Evolutionary conservation across 352 stramenopile genomes (phyloP), one percentile per base, ranked within the genome.

Genomic region (Phytophthora parvispora): DNA sequence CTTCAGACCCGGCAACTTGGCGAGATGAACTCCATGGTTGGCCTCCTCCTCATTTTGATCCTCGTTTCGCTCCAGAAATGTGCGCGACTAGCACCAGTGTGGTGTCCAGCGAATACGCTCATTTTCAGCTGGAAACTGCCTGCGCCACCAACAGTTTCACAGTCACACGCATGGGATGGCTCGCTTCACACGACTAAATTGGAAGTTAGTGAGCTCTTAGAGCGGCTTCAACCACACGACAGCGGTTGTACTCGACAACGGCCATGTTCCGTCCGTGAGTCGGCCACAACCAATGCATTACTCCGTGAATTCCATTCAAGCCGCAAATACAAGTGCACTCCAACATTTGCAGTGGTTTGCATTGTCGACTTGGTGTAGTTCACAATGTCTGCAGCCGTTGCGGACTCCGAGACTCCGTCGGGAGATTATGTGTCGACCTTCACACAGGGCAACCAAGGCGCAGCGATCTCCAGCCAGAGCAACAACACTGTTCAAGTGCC

Each of bases 341-440:
- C 16, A 22, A 3, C 6, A 24, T 40, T 55, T 55, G 48, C 50
- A 29, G 18, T 20, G 20, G n/a, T 18, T 29, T 10, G 27, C 7
- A 18, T 34, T 31, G 54, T 42, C 27, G 18, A 43, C 27, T 53
- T 16, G 15, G 27, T 28, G 9, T 36, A 16, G 22, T 29, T 31
- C 16, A 18, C 13, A 6, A 66, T 66, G 59, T 42, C 59, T 40
- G 59, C 29, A 16, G 45, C 31, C 9, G 48, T 66, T 1, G 59
- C 59, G 1, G 34, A 59, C 13, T 60, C 45, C 15, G 18, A 47
- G 12, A 59, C 59, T 25, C 59, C 59, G 15, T 59, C 34, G 6
- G 48, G 25, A 25, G 27, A 45, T n/a, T 66, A 66, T 27, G 59
- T 66, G 28, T n/a, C 31, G 22, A 22, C 31, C 1, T 66, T 66